Percentiles rank a stretch among this genome's conserved stretches.
These are phyloP conservation scores for Dissoconium aciculare DNA, from an alignment of 2,329 filamentous ascomycete species.

Conservation along the genomic window DNA sequence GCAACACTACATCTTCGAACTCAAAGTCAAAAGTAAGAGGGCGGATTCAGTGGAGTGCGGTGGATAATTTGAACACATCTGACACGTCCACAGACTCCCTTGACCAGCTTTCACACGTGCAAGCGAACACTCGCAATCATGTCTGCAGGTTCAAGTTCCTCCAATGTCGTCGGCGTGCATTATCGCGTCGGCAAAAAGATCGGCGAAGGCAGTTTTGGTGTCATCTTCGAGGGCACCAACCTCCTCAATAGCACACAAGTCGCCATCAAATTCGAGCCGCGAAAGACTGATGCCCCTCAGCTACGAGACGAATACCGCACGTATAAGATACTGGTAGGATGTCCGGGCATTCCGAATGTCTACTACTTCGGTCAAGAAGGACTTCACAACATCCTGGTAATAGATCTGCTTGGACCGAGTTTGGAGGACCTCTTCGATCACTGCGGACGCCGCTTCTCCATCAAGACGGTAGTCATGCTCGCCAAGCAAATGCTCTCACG, in stretches of 20 bases:
- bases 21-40: too few relatives aligned
- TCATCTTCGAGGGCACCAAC: slow-evolving; percentile 98
- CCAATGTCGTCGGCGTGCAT: slow-evolving; percentile 96
- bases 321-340: slow-evolving; percentile 98
- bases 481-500: slow-evolving; percentile 97
- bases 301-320: slow-evolving; percentile 96
- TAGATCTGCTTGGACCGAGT: slow-evolving; percentile 86
- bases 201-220: slow-evolving; percentile 93
- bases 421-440: slow-evolving; percentile 96
- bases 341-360: slow-evolving; percentile 96
- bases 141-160: slow-evolving; percentile 25
- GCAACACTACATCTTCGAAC: too few relatives aligned
- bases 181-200: slow-evolving; percentile 99
- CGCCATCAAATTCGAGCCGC: slow-evolving; percentile 98
- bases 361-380: slow-evolving; percentile 99
- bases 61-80: too few relatives aligned
- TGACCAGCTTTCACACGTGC: too few relatives aligned
- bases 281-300: slow-evolving; percentile 96
- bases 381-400: slow-evolving; percentile 96
- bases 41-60: too few relatives aligned
- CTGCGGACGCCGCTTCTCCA: slow-evolving; percentile 85
- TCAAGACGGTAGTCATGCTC: slow-evolving; percentile 98
- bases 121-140: too few relatives aligned
- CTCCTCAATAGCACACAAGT: slow-evolving; percentile 98
- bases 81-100: too few relatives aligned